Percentiles rank a stretch among this genome's conserved stretches.
These are phyloP conservation scores for Didymella lethalis DNA, from an alignment of 2,329 filamentous ascomycete species.

Conservation along the genomic window DNA sequence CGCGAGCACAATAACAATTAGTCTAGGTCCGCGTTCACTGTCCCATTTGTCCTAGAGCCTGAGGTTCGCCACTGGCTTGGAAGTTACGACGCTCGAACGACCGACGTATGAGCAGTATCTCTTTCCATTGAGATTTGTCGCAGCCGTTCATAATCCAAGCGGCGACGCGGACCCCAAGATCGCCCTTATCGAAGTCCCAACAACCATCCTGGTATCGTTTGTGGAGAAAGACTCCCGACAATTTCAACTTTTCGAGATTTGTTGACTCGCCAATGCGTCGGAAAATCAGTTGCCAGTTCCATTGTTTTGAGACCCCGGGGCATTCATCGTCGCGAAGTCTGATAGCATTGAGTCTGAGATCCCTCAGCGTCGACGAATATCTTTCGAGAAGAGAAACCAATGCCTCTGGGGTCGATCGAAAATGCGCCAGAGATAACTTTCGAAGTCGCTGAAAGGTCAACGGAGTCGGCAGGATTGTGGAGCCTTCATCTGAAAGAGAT, in stretches of 20 bases:
- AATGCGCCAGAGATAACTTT: constrained; percentile 18
- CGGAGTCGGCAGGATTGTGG: not conserved
- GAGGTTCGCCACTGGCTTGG: not conserved
- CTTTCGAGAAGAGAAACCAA: constrained; percentile 15
- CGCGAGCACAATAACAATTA: not conserved
- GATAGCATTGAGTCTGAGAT: constrained; percentile 21
- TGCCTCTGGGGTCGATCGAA: constrained; percentile 8
- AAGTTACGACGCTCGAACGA: not conserved
- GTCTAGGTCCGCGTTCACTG: not conserved
- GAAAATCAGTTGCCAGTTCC: constrained; percentile 1
- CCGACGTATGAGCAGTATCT: not conserved
- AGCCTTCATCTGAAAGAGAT: not conserved
- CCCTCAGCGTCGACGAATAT: constrained; percentile 21
- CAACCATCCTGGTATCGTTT: not conserved
- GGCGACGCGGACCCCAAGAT: not conserved
- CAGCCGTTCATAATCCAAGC: constrained; percentile 2
- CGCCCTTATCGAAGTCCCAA: constrained; percentile 6
- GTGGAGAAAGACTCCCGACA: constrained; percentile 8
- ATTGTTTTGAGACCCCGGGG: not conserved
- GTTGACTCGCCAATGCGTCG: not conserved
- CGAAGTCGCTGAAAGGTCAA: constrained; percentile 16
- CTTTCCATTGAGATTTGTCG: not conserved
- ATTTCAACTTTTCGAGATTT: not conserved
- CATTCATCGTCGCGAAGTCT: not conserved
- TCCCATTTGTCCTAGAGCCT: not conserved